Evolutionary conservation across 345 rosid species (phyloP).

Genomic region (Heritiera fomes): DNA sequence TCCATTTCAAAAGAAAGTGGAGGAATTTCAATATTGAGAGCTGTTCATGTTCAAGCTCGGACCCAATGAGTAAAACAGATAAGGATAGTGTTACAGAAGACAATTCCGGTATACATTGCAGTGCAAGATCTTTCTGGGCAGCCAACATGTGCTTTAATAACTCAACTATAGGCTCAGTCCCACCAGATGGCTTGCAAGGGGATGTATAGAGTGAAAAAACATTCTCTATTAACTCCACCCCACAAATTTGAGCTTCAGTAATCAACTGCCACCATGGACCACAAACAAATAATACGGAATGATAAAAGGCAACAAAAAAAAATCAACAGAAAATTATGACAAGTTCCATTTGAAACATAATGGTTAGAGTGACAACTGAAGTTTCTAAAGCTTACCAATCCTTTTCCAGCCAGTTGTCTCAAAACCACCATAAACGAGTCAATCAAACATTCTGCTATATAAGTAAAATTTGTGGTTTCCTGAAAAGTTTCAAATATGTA

Average conservation of each 20-base stretch:
- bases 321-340: not conserved
- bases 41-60: slow-evolving; percentile 83
- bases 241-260: slow-evolving; percentile 55
- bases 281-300: slow-evolving; percentile 17
- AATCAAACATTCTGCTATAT: slow-evolving; percentile 48
- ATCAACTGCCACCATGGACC: slow-evolving; percentile 43
- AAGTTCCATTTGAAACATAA: not conserved
- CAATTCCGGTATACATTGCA: slow-evolving; percentile 51
- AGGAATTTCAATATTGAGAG: slow-evolving; percentile 64
- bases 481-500: slow-evolving; percentile 39
- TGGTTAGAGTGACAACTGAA: not conserved
- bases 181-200: slow-evolving; percentile 40
- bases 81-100: slow-evolving; percentile 57
- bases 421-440: slow-evolving; percentile 64
- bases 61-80: slow-evolving; percentile 52
- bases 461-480: slow-evolving; percentile 54
- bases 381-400: slow-evolving; percentile 48
- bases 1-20: slow-evolving; percentile 72
- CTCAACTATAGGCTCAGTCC: slow-evolving; percentile 52
- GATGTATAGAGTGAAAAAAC: slow-evolving; percentile 45
- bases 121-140: slow-evolving; percentile 63
- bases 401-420: slow-evolving; percentile 50
- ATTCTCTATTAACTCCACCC: slow-evolving; percentile 56
- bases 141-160: slow-evolving; percentile 57
- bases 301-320: not conserved